Base-by-base conservation (phyloP, 768 basidiomycete species). In the Boletellus ananas region DNA sequence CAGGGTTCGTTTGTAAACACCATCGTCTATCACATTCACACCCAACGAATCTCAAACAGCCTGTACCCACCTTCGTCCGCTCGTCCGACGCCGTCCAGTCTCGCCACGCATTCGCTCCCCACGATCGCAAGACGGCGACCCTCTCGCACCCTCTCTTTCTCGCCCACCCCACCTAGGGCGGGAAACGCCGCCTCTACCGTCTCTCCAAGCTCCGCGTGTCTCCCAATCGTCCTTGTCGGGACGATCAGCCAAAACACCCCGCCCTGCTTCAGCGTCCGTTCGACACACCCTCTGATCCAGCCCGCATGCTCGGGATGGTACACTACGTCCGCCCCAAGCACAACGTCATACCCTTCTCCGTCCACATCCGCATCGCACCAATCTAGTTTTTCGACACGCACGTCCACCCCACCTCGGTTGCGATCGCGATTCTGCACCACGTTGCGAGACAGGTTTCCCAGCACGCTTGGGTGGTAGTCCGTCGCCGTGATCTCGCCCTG, bases 311-410 rank as follows among this genome's bases (percentile, higher is more conserved):
- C 66, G 0, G 81, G 78, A 52, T 89, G 78, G 65, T 92, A 92
- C 9, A 91, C 74, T 45, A 90, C 82, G 57, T 93, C 89, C 29
- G 90, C 88, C 0, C 83, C 90, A 34, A 93, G 70, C 29, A 93
- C 76, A 20, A 89, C 60, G 47, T 90, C 83, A 67, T 87, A 90
- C 3, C 18, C 5, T 2, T 34, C 57, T n/a, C 4, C 25, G 8
- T 9, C 16, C 13, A 8, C 33, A 11, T 39, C 29, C 14, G 23
- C 38, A 6, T 13, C 42, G 47, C 79, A 74, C 90, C 90, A 91
- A 60, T 90, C 86, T 29, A 92, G 76, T 18, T 66, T 51, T 9
- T 66, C 64, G 25, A 87, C 80, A 3, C 62, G 57, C 21, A 86
- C 67, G 29, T 61, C 58, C 33, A 64, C 55, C 62, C 58, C 31